Base-by-base conservation (phyloP, 768 basidiomycete species). In the Dentipellis fragilis region DNA sequence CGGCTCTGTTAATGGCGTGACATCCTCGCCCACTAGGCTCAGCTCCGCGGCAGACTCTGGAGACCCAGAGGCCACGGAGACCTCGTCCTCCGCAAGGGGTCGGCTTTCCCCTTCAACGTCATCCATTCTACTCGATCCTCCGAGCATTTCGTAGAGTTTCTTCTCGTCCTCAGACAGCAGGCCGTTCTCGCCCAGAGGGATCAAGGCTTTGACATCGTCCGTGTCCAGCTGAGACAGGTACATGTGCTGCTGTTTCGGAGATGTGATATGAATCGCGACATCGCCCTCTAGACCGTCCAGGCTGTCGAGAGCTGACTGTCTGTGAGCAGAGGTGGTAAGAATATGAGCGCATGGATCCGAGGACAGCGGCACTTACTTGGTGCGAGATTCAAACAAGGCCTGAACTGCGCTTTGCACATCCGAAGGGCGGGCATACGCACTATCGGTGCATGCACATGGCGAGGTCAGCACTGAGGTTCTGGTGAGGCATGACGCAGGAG, bases 341-440 rank as follows among this genome's bases (percentile, higher is more conserved):
- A 52, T 54, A 54, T 50, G 53, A 47, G 40, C 35, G 35, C 35
- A 50, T 40, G 35, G 36, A 22, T 14, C 48, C 52, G 22, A 58
- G 47, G 6, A 29, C 40, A 16, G 45, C 16, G 40, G 19, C 40
- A 65, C 67, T 42, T 58, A 75, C 75, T 70, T 68, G 54, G 71
- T 61, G 60, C 66, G 66, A 36, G 69, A 64, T 57, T 66, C 64
- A 54, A 76, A 71, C 38, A 68, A 58, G 36, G 70, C 66, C 61
- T 75, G 75, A 49, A 69, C 61, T 19, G 64, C 56, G 19, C 65
- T 61, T 58, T 66, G 70, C 37, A 72, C 54, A n/a, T 65, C 61
- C 4, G 49, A 36, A 22, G 49, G 58, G n/a, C 55, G 57, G 14
- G 60, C 59, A 35, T 54, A 45, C 37, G 49, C 56, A 45, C 59